Evolutionary conservation across 495 filamentous ascomycete genomes (phyloP), one percentile per base, ranked within the genome.

Genomic region (Daldinia loculata): DNA sequence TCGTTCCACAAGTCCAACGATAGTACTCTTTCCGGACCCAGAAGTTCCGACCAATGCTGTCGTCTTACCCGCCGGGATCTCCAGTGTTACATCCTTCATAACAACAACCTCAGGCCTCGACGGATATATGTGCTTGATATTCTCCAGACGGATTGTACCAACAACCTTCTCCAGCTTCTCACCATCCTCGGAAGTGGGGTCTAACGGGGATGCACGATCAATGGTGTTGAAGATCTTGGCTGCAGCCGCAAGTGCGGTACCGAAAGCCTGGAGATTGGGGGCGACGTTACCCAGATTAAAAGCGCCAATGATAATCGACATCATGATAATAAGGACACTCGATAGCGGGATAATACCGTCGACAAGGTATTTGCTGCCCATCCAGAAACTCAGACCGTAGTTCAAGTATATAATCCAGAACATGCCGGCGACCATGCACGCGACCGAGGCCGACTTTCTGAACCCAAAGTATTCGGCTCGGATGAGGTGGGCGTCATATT

Each of bases 311-410:
- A 99, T 89, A 68, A 96, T 90, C 26, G 92, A 85, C 84, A 99
- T 88, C 79, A 97, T 82, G 61, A 98, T 93, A 11, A 90, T 98
- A 36, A 98, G 76, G 24, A 94, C 80, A 32, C 71, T 78, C 52
- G 81, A 81, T 17, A 89, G 76, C 2, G 77, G 70, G 26, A 91
- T 83, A n/a, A 89, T 85, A 2, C 89, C 89, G 8, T 84, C 75
- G 0, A 94, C 89, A 6, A 97, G 75, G 79, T 89, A 97, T 51
- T 87, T 85, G 64, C 91, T 94, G 11, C 95, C 95, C 84, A 94
- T 91, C 95, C 95, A 99, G 82, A 98, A 99, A 39, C 93, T 90
- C 39, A 99, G 86, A 50, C 91, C 92, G 71, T 97, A 98, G 79
- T 94, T 96, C 41, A 94, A 78, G 74, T 93, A 97, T 66, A 98